A percentile compares a stretch with the other conserved stretches of the same genome.
Conservation (phyloP, 305 asterid genomes). For the Solanum chacoense region DNA sequence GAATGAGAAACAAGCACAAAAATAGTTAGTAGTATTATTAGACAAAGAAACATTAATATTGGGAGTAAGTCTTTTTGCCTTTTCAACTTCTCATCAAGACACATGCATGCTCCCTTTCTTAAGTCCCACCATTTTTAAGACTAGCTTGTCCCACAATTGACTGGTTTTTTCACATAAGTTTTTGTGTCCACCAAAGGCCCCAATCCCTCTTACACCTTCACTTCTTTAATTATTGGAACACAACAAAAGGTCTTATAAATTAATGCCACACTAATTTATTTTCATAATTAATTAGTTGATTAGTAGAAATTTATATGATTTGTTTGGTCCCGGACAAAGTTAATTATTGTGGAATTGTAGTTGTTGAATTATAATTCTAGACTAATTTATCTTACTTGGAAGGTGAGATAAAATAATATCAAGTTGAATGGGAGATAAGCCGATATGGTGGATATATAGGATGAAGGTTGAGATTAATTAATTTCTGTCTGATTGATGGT, state of each 20-base stretch:
- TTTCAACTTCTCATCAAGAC: background rate
- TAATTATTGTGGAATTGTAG: background rate
- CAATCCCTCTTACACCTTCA: background rate
- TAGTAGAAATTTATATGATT: background rate
- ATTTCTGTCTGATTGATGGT: background rate
- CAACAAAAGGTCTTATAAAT: background rate
- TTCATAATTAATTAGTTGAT: background rate
- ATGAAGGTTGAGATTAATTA: background rate
- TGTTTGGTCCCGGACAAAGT: background rate
- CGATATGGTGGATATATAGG: background rate
- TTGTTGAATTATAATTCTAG: background rate
- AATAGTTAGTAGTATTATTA: background rate
- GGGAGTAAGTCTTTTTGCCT: background rate
- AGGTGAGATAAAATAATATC: background rate
- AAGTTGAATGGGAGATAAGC: background rate
- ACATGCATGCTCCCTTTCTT: background rate
- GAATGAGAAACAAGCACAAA: background rate
- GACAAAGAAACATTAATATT: background rate
- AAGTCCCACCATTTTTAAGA: conserved; percentile 1
- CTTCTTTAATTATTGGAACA: background rate
- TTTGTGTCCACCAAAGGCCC: background rate
- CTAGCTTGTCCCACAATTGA: background rate
- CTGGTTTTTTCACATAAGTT: background rate
- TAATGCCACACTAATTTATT: background rate
- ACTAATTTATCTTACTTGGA: background rate